phyloP scores from a whole-genome alignment of 179 eudicot genomes.

The Silene noctiflora region DNA sequence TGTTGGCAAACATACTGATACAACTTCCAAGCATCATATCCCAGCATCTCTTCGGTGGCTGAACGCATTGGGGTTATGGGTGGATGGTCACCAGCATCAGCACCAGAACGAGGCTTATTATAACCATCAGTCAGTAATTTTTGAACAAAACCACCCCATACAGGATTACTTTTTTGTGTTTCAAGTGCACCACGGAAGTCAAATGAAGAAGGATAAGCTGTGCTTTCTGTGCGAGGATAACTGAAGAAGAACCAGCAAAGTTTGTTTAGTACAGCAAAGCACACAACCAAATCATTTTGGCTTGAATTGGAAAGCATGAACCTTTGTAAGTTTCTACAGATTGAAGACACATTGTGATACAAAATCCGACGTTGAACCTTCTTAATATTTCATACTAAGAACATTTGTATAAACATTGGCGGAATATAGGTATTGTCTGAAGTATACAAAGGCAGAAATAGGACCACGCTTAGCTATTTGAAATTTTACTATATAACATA shows the following conservation, averaged over 20 bases:
- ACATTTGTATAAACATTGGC: no score
- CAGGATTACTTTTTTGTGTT: slow-evolving; percentile 49
- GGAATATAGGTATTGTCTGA: no score
- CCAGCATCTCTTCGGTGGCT: slow-evolving; percentile 80
- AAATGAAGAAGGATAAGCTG: slow-evolving; percentile 91
- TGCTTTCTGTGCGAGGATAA: slow-evolving; percentile 97
- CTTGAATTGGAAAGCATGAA: no score
- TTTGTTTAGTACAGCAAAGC: slow-evolving; percentile 6
- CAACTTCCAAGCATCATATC: slow-evolving; percentile 82
- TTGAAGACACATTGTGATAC: no score
- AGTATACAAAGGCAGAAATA: no score
- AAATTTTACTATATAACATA: no score
- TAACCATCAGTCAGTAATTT: slow-evolving; percentile 56
- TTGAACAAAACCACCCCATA: slow-evolving; percentile 63
- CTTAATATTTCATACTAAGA: no score
- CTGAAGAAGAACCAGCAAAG: slow-evolving; percentile 35
- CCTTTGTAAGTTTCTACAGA: no score
- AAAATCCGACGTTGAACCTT: no score
- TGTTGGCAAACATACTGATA: slow-evolving; percentile 93
- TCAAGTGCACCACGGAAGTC: slow-evolving; percentile 77
- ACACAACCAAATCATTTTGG: slow-evolving; percentile 2
- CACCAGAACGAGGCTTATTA: slow-evolving; percentile 70
- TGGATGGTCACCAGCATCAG: slow-evolving; percentile 95
- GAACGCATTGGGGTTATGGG: slow-evolving; percentile 93
- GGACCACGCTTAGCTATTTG: no score